A percentile compares a stretch with the other conserved stretches of the same genome.
These are phyloP conservation scores for Scheffersomyces insectosa DNA, from an alignment of 1,139 yeast species.

Conservation along the genomic window DNA sequence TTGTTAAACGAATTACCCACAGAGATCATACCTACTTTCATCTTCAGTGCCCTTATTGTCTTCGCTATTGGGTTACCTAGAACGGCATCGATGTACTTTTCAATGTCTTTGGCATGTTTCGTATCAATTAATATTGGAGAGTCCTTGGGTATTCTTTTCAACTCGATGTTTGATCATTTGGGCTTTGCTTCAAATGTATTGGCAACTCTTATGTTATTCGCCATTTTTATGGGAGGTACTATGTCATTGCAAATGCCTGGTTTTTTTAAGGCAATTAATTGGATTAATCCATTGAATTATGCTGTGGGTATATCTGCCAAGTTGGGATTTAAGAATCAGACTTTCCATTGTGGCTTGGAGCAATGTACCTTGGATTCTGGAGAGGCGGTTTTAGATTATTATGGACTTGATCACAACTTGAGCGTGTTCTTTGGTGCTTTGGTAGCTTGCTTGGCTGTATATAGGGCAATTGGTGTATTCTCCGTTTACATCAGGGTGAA, in stretches of 20 bases:
- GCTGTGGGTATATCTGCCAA: slow-evolving; percentile 58
- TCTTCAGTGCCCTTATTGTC: slow-evolving; percentile 63
- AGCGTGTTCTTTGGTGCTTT: slow-evolving; percentile 33
- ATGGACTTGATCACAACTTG: slow-evolving; percentile 28
- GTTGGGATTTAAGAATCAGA: slow-evolving; percentile 17
- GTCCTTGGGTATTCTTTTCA: slow-evolving; percentile 76
- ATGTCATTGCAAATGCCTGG: slow-evolving; percentile 75
- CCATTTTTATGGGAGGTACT: slow-evolving; percentile 84
- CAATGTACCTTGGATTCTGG: slow-evolving; percentile 51
- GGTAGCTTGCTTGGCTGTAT: slow-evolving; percentile 34
- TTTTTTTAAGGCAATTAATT: slow-evolving; percentile 69
- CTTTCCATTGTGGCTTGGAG: slow-evolving; percentile 15
- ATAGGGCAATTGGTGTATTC: slow-evolving; percentile 31
- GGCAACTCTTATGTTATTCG: slow-evolving; percentile 62
- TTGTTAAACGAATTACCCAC: slow-evolving; percentile 72
- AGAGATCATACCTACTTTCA: slow-evolving; percentile 59
- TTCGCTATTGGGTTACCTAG: slow-evolving; percentile 77
- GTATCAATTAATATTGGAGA: slow-evolving; percentile 75
- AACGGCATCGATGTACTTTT: slow-evolving; percentile 65
- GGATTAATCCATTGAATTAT: slow-evolving; percentile 72
- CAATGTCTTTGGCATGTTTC: slow-evolving; percentile 56
- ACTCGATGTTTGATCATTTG: slow-evolving; percentile 70
- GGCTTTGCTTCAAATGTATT: slow-evolving; percentile 79
- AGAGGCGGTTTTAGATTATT: slow-evolving; percentile 45
- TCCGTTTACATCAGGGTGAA: slow-evolving; percentile 31